phyloP scores from a whole-genome alignment of 345 rosid genomes.

The Brassica carinata region DNA sequence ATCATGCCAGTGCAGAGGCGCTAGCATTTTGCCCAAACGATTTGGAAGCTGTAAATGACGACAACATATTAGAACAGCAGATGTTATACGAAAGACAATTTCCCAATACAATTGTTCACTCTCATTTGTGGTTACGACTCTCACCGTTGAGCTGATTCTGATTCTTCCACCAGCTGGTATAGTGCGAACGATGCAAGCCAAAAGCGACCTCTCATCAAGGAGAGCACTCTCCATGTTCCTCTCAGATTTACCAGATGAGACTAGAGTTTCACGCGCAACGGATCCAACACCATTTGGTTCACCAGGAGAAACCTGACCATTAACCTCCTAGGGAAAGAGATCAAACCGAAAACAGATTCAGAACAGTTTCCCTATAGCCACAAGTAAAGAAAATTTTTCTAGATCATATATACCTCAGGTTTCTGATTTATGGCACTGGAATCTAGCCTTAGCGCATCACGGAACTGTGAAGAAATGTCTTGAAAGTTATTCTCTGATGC shows the following conservation, averaged over 20 bases:
- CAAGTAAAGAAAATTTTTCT: conserved; percentile 10
- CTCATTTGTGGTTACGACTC: conserved; percentile 3
- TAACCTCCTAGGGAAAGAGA: conserved; percentile 52
- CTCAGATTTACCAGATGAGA: conserved; percentile 45
- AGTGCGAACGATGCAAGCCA: conserved; percentile 92
- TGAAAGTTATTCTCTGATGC: conserved; percentile 57
- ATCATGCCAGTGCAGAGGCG: conserved; percentile 97
- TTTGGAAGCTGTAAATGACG: conserved; percentile 71
- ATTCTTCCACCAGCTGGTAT: conserved; percentile 95
- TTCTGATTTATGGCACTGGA: conserved; percentile 50
- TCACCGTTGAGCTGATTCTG: conserved; percentile 79
- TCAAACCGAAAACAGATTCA: conserved; percentile 20
- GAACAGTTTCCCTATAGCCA: neutral
- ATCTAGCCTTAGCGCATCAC: conserved; percentile 54
- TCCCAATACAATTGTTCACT: neutral
- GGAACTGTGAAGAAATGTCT: conserved; percentile 72
- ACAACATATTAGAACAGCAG: neutral
- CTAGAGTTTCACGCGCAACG: conserved; percentile 36
- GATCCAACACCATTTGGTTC: conserved; percentile 53
- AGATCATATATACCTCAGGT: conserved; percentile 37
- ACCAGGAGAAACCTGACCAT: conserved; percentile 49
- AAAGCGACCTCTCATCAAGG: conserved; percentile 82
- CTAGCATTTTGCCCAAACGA: conserved; percentile 95
- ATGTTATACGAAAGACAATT: neutral
- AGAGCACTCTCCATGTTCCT: conserved; percentile 57